phyloP scores from a whole-genome alignment of 2,329 filamentous ascomycete genomes.

The Pseudogymnoascus sp. region DNA sequence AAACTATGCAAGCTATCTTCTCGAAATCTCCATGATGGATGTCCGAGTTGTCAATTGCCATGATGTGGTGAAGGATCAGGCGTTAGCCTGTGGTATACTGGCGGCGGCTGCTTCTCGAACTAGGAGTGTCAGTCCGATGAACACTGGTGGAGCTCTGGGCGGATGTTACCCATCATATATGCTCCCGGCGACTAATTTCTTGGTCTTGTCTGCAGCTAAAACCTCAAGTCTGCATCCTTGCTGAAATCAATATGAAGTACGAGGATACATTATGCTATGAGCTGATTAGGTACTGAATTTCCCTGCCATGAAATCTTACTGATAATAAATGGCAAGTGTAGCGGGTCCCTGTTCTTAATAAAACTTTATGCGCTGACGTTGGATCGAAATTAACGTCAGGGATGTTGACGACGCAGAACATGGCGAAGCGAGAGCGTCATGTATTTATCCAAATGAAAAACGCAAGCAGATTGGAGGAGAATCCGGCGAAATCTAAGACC shows the following conservation, averaged over 20 bases:
- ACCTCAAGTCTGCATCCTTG: background rate
- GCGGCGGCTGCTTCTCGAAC: background rate
- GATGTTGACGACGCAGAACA: background rate
- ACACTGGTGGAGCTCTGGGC: background rate
- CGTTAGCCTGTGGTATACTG: background rate
- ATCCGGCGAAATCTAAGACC: background rate
- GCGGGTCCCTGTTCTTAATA: background rate
- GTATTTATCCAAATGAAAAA: background rate
- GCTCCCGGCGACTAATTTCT: background rate
- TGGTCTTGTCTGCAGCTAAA: background rate
- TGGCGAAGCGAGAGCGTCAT: background rate
- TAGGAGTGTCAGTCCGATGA: background rate
- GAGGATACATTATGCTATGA: background rate
- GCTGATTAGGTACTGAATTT: background rate
- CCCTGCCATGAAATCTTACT: background rate
- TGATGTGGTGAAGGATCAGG: background rate
- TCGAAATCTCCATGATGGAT: constrained; percentile 19
- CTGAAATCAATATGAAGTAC: background rate
- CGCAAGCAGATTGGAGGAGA: background rate
- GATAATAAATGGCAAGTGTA: background rate
- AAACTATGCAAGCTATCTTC: constrained; percentile 16
- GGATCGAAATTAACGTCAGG: background rate
- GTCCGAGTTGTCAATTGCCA: constrained; percentile 17
- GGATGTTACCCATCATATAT: background rate
- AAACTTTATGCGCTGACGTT: background rate